Percentiles rank a stretch among this genome's conserved stretches.
phyloP scores from a whole-genome alignment of 345 rosid species.

The Stellera chamaejasme region DNA sequence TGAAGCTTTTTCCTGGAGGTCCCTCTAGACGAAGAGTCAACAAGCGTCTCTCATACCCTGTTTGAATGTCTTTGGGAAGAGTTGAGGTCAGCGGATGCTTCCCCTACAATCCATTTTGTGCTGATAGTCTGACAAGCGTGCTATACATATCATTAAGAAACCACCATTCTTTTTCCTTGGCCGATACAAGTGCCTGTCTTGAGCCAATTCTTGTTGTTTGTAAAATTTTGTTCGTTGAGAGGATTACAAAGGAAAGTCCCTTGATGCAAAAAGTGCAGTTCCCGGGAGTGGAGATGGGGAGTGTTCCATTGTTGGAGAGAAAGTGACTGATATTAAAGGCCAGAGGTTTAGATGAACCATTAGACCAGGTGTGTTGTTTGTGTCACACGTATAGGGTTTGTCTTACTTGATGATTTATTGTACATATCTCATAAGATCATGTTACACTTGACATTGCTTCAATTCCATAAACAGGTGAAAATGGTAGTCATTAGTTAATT shows the following conservation, averaged over 20 bases:
- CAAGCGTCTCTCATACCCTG: conserved; percentile 58
- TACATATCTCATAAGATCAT: too few relatives aligned
- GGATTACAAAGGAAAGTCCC: conserved; percentile 18
- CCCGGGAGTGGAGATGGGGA: conserved; percentile 9
- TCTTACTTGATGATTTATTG: too few relatives aligned
- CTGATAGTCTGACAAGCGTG: conserved; percentile 19
- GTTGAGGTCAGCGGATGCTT: neutral
- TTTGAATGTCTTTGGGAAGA: conserved; percentile 8
- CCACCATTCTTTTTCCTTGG: conserved; percentile 26
- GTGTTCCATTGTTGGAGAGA: conserved; percentile 7
- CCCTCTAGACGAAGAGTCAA: conserved; percentile 74
- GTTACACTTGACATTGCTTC: too few relatives aligned
- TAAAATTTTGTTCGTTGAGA: conserved; percentile 14
- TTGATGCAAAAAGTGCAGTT: conserved; percentile 2
- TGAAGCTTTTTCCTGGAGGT: conserved; percentile 97
- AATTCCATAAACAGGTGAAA: too few relatives aligned
- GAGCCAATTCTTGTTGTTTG: conserved; percentile 9
- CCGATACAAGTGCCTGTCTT: conserved; percentile 12
- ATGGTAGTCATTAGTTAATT: too few relatives aligned
- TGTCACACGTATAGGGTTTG: neutral
- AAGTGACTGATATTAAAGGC: neutral
- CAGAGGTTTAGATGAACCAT: conserved; percentile 2
- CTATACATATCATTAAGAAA: conserved; percentile 16
- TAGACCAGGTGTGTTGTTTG: neutral
- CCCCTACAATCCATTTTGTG: conserved; percentile 9